Conservation (phyloP, 306 rosid species). For the Cucumis hystrix region DNA sequence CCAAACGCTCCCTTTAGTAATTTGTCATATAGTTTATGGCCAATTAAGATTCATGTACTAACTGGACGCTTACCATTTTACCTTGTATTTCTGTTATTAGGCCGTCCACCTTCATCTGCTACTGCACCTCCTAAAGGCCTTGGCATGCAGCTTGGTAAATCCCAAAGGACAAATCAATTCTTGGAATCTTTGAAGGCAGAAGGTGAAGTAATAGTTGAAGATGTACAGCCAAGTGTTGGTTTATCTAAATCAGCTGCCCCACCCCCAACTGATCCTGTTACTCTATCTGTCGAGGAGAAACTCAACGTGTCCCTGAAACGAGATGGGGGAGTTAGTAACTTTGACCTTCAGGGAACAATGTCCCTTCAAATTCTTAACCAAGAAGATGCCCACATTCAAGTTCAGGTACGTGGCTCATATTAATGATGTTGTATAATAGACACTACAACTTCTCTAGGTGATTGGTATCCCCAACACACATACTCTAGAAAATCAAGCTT, state of each 20-base stretch:
- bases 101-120: slow-evolving; percentile 75
- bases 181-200: slow-evolving; percentile 91
- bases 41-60: not conserved
- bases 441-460: not conserved
- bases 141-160: slow-evolving; percentile 97
- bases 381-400: slow-evolving; percentile 87
- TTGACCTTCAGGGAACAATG: slow-evolving; percentile 87
- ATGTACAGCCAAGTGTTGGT: slow-evolving; percentile 64
- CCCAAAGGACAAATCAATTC: slow-evolving; percentile 78
- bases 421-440: not conserved
- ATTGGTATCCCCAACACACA: not conserved
- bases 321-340: slow-evolving; percentile 87
- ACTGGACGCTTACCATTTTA: not conserved
- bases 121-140: slow-evolving; percentile 95
- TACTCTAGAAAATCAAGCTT: not conserved
- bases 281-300: slow-evolving; percentile 89
- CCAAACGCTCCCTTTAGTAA: not conserved
- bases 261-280: slow-evolving; percentile 77
- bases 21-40: not conserved
- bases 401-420: slow-evolving; percentile 47
- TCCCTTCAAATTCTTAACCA: slow-evolving; percentile 90
- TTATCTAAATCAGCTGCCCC: slow-evolving; percentile 56
- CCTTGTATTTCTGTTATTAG: slow-evolving; percentile 23
- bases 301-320: slow-evolving; percentile 75
- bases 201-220: slow-evolving; percentile 79